Evolutionary conservation across 768 basidiomycete species (phyloP), one percentile per base, ranked within the genome.

Genomic region (Trametes coccinea): DNA sequence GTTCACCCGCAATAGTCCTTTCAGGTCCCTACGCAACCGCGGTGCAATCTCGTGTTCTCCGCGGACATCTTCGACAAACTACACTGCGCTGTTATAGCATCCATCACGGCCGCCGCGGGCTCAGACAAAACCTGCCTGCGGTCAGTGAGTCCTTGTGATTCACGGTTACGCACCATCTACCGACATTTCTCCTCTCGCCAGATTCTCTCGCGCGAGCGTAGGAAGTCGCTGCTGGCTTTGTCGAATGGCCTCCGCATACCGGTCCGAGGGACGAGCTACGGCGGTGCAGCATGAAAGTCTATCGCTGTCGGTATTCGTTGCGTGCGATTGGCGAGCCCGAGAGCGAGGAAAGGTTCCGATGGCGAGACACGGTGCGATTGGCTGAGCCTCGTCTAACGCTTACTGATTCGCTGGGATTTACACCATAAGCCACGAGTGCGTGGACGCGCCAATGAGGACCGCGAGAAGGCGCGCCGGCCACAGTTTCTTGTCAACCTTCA

Each of bases 121-220:
- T 22, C n/a, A 10, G 22, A 27, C 1, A 17, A 46, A 5, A 8
- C 4, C 8, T 10, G 17, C 17, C 45, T 37, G 34, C 34, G 34
- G 34, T 37, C 34, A 37, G 34, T 37, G 6, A 37, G 5, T 6
- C 34, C 22, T 13, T 46, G 45, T 46, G 45, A 46, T 46, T 43
- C 40, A 29, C 27, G 41, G 37, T 29, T 29, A 34, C 47, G 55
- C 33, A 31, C 43, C 14, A 48, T 22, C 39, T 10, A 11, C 56
- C 56, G 56, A 57, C 56, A 31, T 50, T 57, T 57, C 48, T 39
- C 56, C 56, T 50, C 29, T 13, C 10, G 39, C 27, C 43, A 8
- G 29, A 16, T 34, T 22, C 39, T 4, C n/a, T 34, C 33, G 45
- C 56, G 37, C 4, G 37, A 14, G 56, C 48, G 56, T 41, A 57